A percentile compares a stretch with the other conserved stretches of the same genome.
These are phyloP conservation scores for Aspergillus neoniger DNA, from an alignment of 2,329 filamentous ascomycete genomes.

Conservation along the genomic window DNA sequence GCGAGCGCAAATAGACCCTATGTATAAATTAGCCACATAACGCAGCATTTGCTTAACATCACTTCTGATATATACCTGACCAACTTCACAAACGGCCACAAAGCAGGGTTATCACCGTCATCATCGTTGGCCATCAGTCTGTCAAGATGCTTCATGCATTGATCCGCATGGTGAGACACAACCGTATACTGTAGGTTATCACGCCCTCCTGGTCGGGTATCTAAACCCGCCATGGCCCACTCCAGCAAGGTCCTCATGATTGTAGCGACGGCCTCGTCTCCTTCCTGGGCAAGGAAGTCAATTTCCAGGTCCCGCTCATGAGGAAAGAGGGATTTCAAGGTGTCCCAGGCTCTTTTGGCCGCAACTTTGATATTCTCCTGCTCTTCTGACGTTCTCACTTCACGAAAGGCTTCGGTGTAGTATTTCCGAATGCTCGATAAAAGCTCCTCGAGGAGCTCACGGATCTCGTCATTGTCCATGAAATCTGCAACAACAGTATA, in stretches of 20 bases:
- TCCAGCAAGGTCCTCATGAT: conserved; percentile 13
- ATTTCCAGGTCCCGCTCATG: conserved; percentile 9
- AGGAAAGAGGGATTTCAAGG: conserved; percentile 22
- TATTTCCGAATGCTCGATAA: conserved; percentile 1
- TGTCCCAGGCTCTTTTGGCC: conserved; percentile 15
- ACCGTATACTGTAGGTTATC: conserved; percentile 7
- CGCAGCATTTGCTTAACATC: too few species aligned
- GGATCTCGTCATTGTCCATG: conserved; percentile 8
- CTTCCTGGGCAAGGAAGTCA: conserved; percentile 18
- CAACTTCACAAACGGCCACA: conserved; percentile 28
- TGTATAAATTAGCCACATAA: too few species aligned
- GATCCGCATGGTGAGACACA: conserved; percentile 4
- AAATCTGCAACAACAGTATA: conserved; percentile 15
- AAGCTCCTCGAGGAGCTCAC: conserved; percentile 11
- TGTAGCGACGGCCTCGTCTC: not conserved
- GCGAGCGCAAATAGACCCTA: conserved; percentile 25
- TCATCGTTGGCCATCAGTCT: conserved; percentile 14
- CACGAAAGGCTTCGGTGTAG: not conserved
- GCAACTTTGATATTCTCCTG: conserved; percentile 4
- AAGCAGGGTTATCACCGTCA: not conserved
- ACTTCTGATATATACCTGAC: conserved; percentile 16
- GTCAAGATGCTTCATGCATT: conserved; percentile 20
- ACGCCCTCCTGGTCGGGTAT: conserved; percentile 17
- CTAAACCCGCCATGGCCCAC: conserved; percentile 14
- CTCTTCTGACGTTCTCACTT: conserved; percentile 11